Evolutionary conservation across 495 filamentous ascomycete genomes (phyloP), one percentile per base, ranked within the genome.

Genomic region (Penicillium crystallinum): DNA sequence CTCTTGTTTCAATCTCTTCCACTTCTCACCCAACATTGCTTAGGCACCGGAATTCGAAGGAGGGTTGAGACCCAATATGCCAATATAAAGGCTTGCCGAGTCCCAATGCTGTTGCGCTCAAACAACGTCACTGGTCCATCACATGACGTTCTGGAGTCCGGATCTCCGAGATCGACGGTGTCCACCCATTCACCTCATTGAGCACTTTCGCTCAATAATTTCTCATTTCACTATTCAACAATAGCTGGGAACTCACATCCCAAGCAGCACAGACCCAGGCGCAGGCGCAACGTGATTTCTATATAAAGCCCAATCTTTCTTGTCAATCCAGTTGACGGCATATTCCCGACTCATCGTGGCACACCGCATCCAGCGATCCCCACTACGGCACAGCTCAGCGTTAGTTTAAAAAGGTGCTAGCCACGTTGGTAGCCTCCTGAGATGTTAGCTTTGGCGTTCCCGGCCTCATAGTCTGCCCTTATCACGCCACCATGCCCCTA

Each of bases 401-500:
- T 39, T 41, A 18, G 34, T 57, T 54, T 45, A 30, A 33, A 55
- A 44, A 52, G 30, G 41, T 44, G 31, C 55, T 59, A 25, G 58
- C 61, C 62, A 61, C 63, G 23, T 63, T 30, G 36, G 51, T 45
- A 50, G 38, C 37, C 49, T 49, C 42, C 37, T 64, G 63, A 54
- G 45, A 63, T 64, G 63, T 58, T 37, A 42, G 22, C 18, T 19
- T 57, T 46, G 35, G 37, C 40, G 30, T 49, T 46, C 50, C 31
- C 54, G 46, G 43, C 41, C 53, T 52, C 49, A 46, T 60, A 63
- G 52, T 49, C 46, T 35, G 33, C 14, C 29, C 37, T 21, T 44
- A 44, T 40, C 42, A 46, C 48, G 58, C 57, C 52, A 71, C 37
- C 41, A 75, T 75, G 72, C 72, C 72, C 48, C 66, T 71, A 17